These are phyloP conservation scores for Salix koriyanagi DNA, from an alignment of 345 rosid species.

Conservation along the genomic window DNA sequence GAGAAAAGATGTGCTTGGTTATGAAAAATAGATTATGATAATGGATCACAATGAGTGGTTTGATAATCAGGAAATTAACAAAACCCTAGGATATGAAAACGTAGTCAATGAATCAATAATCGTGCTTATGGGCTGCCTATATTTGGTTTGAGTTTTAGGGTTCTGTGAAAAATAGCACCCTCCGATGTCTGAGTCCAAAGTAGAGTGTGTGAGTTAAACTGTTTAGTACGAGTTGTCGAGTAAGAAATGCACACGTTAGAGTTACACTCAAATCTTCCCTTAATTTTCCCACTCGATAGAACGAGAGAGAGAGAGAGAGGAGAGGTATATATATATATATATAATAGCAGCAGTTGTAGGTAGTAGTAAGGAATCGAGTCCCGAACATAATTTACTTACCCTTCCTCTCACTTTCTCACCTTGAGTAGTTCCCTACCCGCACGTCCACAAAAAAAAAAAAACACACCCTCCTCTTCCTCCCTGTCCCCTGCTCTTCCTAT, in stretches of 20 bases:
- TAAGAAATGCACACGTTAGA: constrained; percentile 33
- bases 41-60: constrained; percentile 7
- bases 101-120: not conserved
- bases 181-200: not conserved
- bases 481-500: constrained; percentile 12
- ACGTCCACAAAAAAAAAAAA: constrained; percentile 54
- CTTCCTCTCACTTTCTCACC: constrained; percentile 28
- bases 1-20: not conserved
- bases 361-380: constrained; percentile 24
- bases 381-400: constrained; percentile 11
- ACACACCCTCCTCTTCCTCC: constrained; percentile 21
- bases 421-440: constrained; percentile 41
- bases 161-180: not conserved
- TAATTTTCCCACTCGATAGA: constrained; percentile 2
- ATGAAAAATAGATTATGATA: constrained; percentile 10
- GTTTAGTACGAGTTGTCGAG: constrained; percentile 40
- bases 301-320: constrained; percentile 5
- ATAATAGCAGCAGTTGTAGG: constrained; percentile 2
- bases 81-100: constrained; percentile 1
- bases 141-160: constrained; percentile 2
- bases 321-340: too few species aligned
- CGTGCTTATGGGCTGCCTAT: not conserved
- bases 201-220: constrained; percentile 22
- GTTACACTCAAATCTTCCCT: constrained; percentile 20
- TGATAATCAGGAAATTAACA: constrained; percentile 9